These are phyloP conservation scores for Pyrenophora tritici-repentis DNA, from an alignment of 2,329 filamentous ascomycete species.

Conservation along the genomic window DNA sequence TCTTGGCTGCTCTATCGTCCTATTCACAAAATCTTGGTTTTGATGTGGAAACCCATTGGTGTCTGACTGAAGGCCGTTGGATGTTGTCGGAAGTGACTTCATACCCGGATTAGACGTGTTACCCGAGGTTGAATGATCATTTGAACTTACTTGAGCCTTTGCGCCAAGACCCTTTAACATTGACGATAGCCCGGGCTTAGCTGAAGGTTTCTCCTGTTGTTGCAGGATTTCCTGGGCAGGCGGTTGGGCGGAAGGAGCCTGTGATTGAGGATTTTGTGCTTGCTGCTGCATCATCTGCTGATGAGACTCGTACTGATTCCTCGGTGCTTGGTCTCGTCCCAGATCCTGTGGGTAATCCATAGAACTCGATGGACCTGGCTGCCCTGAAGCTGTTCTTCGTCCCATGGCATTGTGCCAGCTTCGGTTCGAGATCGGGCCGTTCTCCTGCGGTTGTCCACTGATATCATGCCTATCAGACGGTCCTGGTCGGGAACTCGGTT, in stretches of 20 bases:
- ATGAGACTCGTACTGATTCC: constrained; percentile 38
- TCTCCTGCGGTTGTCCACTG: constrained; percentile 5
- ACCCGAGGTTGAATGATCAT: constrained; percentile 10
- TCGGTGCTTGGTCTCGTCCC: constrained; percentile 19
- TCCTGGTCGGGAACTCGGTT: constrained; percentile 7
- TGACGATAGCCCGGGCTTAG: constrained; percentile 36
- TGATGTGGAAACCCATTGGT: constrained; percentile 30
- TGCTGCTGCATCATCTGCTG: constrained; percentile 41
- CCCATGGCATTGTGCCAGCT: constrained; percentile 17
- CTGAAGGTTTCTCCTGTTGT: constrained; percentile 31
- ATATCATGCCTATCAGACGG: constrained; percentile 11
- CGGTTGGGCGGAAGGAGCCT: constrained; percentile 44
- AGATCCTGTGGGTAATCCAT: constrained; percentile 17
- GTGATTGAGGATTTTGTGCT: constrained; percentile 48
- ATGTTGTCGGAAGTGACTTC: constrained; percentile 8
- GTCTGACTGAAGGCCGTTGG: constrained; percentile 32
- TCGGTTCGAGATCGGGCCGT: constrained; percentile 11
- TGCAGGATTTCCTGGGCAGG: constrained; percentile 26
- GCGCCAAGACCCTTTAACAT: constrained; percentile 53
- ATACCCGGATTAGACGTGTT: constrained; percentile 4
- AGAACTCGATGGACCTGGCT: constrained; percentile 14
- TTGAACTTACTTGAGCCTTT: constrained; percentile 24
- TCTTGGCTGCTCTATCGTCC: constrained; percentile 22
- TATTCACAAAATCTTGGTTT: constrained; percentile 20
- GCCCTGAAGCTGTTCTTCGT: constrained; percentile 11